Evolutionary conservation across 2,329 filamentous ascomycete species (phyloP).

Genomic region (Trichoderma hamatum): DNA sequence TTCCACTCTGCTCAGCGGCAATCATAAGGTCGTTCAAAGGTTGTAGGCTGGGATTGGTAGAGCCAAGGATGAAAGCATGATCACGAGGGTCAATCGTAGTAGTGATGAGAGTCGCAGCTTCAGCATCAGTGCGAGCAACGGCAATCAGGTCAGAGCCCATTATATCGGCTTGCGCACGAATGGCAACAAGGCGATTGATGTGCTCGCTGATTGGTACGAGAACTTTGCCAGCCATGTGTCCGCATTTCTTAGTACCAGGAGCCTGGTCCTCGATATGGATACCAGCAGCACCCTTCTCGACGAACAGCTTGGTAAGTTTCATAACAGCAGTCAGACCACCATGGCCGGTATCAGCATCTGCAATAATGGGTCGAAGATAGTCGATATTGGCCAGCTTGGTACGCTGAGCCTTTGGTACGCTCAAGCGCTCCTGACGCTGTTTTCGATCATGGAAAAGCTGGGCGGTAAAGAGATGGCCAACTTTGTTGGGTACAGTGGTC

Average conservation of each 20-base stretch:
- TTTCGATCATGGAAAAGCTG: constrained; percentile 99
- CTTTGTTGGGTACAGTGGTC: constrained; percentile 98
- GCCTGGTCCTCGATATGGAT: constrained; percentile 99
- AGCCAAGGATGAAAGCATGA: constrained; percentile 88
- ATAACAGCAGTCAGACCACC: constrained; percentile 97
- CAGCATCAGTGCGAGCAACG: constrained; percentile 93
- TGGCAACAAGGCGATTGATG: constrained; percentile 95
- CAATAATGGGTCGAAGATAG: constrained; percentile 93
- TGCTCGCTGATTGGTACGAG: constrained; percentile 96
- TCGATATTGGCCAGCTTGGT: constrained; percentile 77
- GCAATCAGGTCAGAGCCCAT: constrained; percentile 93
- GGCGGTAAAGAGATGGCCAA: constrained; percentile 95
- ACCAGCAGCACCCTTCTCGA: constrained; percentile 94
- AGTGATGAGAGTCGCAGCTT: constrained; percentile 95
- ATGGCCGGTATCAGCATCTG: constrained; percentile 96
- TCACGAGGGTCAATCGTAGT: constrained; percentile 95
- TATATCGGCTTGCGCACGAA: constrained; percentile 96
- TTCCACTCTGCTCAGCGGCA: constrained; percentile 79
- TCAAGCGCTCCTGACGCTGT: constrained; percentile 91
- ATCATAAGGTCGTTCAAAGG: constrained; percentile 91
- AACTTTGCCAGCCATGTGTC: constrained; percentile 98
- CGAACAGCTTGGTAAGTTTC: constrained; percentile 98
- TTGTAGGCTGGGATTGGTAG: constrained; percentile 81
- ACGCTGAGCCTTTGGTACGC: constrained; percentile 72
- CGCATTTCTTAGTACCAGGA: constrained; percentile 98